Percentiles rank a stretch among this genome's conserved stretches.
Conservation (phyloP, 2,329 filamentous ascomycete genomes). For the Aureobasidium uvarum region DNA sequence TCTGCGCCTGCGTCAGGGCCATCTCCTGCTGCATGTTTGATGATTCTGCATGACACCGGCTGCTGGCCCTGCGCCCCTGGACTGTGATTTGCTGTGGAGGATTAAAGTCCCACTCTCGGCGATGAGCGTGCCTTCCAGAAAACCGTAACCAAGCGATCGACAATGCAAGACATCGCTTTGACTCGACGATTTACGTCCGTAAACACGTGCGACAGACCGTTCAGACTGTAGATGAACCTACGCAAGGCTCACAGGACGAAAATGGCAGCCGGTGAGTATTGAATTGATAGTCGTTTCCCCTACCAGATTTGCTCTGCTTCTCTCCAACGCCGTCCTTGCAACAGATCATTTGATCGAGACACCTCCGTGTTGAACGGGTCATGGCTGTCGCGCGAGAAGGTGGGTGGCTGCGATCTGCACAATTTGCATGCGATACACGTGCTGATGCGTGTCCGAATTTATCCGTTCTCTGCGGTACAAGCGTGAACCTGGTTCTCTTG, state of each 20-base stretch:
- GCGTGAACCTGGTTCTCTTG: conserved; percentile 20
- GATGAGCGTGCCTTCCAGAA: conserved; percentile 15
- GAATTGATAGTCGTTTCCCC: conserved; percentile 22
- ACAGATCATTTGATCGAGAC: conserved; percentile 3
- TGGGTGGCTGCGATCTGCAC: background rate
- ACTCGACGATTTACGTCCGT: conserved; percentile 3
- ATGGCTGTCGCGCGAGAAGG: background rate
- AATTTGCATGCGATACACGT: background rate
- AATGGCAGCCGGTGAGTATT: conserved; percentile 14
- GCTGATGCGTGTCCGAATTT: background rate
- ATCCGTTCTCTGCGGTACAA: conserved; percentile 9
- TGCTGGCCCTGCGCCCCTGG: conserved; percentile 5
- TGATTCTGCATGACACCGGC: conserved; percentile 5
- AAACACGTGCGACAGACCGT: background rate
- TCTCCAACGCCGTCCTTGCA: background rate
- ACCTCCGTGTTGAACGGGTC: background rate
- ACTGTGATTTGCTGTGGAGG: conserved; percentile 1
- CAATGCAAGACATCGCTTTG: conserved; percentile 20
- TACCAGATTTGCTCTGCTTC: background rate
- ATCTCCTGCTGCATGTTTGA: background rate
- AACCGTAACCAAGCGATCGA: conserved; percentile 3
- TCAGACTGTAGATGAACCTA: background rate
- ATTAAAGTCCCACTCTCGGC: conserved; percentile 2
- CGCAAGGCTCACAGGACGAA: background rate
- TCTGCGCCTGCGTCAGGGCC: background rate